Evolutionary conservation across 2,329 filamentous ascomycete species (phyloP).

Genomic region (Aureobasidium pullulans): DNA sequence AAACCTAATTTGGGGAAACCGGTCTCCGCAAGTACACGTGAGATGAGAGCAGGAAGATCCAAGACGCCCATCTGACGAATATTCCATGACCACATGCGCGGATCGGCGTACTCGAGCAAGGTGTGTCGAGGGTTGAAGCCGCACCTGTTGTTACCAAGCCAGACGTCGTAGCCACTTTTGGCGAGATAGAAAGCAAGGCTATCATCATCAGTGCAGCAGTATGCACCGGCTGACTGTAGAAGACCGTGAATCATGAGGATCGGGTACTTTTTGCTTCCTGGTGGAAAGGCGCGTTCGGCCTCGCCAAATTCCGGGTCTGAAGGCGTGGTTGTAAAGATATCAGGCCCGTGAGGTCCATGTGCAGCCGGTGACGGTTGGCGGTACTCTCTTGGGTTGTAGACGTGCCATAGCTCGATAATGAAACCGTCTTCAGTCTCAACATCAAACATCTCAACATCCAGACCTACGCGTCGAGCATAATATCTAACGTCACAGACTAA

Average conservation of each 20-base stretch:
- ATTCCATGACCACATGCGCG: conserved; percentile 95
- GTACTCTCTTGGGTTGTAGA: conserved; percentile 76
- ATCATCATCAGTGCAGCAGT: conserved; percentile 82
- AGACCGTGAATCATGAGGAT: conserved; percentile 83
- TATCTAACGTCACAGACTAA: conserved; percentile 73
- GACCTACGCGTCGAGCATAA: conserved; percentile 78
- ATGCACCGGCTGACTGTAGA: conserved; percentile 79
- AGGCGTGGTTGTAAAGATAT: conserved; percentile 45
- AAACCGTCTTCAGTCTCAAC: conserved; percentile 94
- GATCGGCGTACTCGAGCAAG: conserved; percentile 63
- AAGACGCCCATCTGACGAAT: conserved; percentile 89
- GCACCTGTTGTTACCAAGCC: conserved; percentile 90
- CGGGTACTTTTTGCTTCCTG: conserved; percentile 58
- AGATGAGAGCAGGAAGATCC: conserved; percentile 74
- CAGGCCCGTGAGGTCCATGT: conserved; percentile 50
- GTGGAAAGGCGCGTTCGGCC: conserved; percentile 31
- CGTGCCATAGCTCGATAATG: conserved; percentile 79
- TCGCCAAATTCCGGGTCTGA: conserved; percentile 21
- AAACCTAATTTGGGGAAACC: conserved; percentile 76
- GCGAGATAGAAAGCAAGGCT: conserved; percentile 87
- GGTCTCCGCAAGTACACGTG: conserved; percentile 72
- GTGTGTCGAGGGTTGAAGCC: conserved; percentile 74
- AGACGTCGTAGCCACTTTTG: conserved; percentile 89
- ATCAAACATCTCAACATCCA: conserved; percentile 74
- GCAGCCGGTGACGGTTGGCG: conserved; percentile 40